Evolutionary conservation across 768 basidiomycete genomes (phyloP), one percentile per base, ranked within the genome.

Genomic region (Amanita fuliginea): DNA sequence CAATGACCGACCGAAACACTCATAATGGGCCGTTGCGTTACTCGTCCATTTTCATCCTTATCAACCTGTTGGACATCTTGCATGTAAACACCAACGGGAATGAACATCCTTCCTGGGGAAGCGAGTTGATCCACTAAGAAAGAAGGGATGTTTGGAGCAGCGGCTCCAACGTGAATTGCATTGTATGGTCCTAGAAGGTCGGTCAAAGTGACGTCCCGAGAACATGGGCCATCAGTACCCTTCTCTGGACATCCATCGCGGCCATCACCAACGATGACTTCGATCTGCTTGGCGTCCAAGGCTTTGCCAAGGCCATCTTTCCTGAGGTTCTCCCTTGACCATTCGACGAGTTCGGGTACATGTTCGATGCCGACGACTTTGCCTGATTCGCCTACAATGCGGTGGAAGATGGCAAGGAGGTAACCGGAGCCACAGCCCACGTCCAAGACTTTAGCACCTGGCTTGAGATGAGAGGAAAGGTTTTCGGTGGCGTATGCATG

Each of bases 91-190:
- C 93, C 94, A 11, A 97, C 83, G 1, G 94, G 94, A 46, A 97
- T 89, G 67, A 97, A 94, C 85, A 97, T 91, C 46, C 81, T 69
- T 13, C 87, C 87, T 0, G 85, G 84, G 2, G 63, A 61, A 22
- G 81, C 81, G 2, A 92, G 78, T 58, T 95, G 93, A 11, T 86
- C 78, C 24, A 97, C 63, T 1, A 98, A 75, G 0, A 73, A 63
- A 18, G 75, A 62, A 0, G 94, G 93, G 11, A 92, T 65, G 0
- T 59, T 71, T 0, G 88, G 84, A 0, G 94, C 82, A 0, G 95
- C 94, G 0, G 95, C 95, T 3, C 95, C 95, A 33, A 97, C 94
- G 56, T 98, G 94, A 44, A 97, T 96, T 0, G 80, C 83, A 53
- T 90, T 77, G 59, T 81, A 91, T 0, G 85, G 86, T 3, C 73